Base-by-base conservation (phyloP, 108 stramenopile species). In the Chaetoceros tenuissimus region DNA sequence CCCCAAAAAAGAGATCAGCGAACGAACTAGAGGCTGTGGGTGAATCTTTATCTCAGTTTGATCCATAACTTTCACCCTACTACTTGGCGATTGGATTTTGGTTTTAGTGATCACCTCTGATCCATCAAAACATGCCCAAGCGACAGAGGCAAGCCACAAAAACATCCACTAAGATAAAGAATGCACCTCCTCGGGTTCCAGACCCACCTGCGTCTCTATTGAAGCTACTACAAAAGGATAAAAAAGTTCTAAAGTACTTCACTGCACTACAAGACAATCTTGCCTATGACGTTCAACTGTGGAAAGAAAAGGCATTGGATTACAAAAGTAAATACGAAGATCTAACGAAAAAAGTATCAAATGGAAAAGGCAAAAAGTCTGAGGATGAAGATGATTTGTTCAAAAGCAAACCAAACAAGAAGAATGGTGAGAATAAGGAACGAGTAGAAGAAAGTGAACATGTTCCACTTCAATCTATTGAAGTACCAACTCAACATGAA, bases 241-340 rank as follows among this genome's bases (percentile, higher is more conserved):
- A 60, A 1, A 48, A 57, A 0, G 89, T 86, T 16, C 55, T 82
- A 20, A 26, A 49, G 2, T 90, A 86, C 55, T 86, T 90, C 62
- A 48, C 55, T 44, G 63, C 82, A 5, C 55, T 90, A 48, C 82
- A 86, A 55, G 62, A 55, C 24, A 84, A 84, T 68, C 55, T 86
- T 18, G 74, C 75, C 46, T 78, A 75, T 26, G 89, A 90, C 67
- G 84, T 85, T 0, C 61, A 64, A 16, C 73, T 75, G 50, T 90
- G 89, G 89, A 84, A 82, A 52, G 46, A 55, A 19, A 69, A 81
- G 27, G 77, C 80, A 1, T 46, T 48, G 30, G 2, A 56, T 16
- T 74, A 63, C 28, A 31, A 71, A 31, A 24, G 59, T 3, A 16
- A 68, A 44, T 25, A 20, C 10, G 46, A 60, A 28, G 53, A 74